A percentile compares a stretch with the other conserved stretches of the same genome.
Evolutionary conservation across 139 green algal genomes (phyloP).

Genomic region (Mesostigma viride): DNA sequence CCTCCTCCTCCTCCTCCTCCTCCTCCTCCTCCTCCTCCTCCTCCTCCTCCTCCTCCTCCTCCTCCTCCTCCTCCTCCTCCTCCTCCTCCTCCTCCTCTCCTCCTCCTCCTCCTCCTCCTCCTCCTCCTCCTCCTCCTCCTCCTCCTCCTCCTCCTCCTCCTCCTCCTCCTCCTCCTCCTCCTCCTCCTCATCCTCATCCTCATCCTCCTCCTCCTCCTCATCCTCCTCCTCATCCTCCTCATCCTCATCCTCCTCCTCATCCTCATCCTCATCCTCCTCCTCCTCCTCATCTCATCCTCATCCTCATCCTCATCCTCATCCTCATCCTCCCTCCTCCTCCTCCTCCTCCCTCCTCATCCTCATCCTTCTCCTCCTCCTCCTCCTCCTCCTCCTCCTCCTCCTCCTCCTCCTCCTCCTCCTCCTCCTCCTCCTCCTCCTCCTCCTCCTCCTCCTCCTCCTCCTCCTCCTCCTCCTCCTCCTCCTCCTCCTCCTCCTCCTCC

Average conservation of each 20-base stretch:
- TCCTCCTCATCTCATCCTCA: conserved; percentile 11
- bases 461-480: conserved; percentile 8
- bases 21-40: conserved; percentile 5
- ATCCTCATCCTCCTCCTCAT: too few relatives aligned
- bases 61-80: conserved; percentile 8
- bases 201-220: too few relatives aligned
- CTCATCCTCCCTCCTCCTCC: neutral
- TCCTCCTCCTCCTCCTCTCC: conserved; percentile 14
- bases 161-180: conserved; percentile 6
- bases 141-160: neutral
- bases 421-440: conserved; percentile 14
- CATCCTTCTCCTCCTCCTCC: neutral
- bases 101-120: conserved; percentile 11
- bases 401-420: conserved; percentile 14
- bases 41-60: conserved; percentile 11
- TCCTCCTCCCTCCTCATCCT: conserved; percentile 8
- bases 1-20: conserved; percentile 14
- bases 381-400: conserved; percentile 2
- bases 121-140: conserved; percentile 12
- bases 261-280: conserved; percentile 8
- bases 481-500: conserved; percentile 7
- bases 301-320: neutral
- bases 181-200: too few relatives aligned
- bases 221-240: too few relatives aligned
- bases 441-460: conserved; percentile 9